Evolutionary conservation across 1,139 yeast species (phyloP), one percentile per base, ranked within the genome.

Genomic region (Suhomyces anneliseae): DNA sequence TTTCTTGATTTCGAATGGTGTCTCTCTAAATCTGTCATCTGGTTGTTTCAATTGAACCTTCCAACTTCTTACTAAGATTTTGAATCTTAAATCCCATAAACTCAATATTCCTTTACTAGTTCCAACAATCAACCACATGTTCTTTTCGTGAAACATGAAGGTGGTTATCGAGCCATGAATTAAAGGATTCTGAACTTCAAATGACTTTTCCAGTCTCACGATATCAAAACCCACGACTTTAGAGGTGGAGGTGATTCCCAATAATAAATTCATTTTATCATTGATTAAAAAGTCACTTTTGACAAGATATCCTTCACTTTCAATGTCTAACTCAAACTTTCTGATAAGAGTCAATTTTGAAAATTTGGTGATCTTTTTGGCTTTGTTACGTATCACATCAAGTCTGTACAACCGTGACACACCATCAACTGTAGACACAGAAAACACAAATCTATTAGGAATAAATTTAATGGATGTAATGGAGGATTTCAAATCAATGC

Each of bases 31-130:
- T 24, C 44, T 48, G 6, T 50, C 51, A 10, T 50, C 49, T 9
- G 51, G 46, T 5, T 50, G 55, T 15, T 53, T 76, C 40, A 86
- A 44, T 15, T 50, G 45, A 1, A 63, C 72, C 7, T 77, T 76
- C 83, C 90, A 87, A 1, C 85, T 70, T 51, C 79, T 83, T 29
- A 88, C 70, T 40, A 79, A 67, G 0, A 86, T 55, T 36, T 74
- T 74, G 61, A 90, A 89, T 46, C 96, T 70, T 38, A 87, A 56
- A 64, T 92, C 97, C 96, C 97, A 90, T 19, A 93, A 64, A 51
- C 82, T 82, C 32, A 93, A 62, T 1, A 84, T 68, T 1, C 98
- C 98, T 39, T 76, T 78, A 1, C 79, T 70, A 0, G 97, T 88
- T 0, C 97, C 97, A 3, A 86, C 61, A 5, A 90, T 62, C 4